Evolutionary conservation across 129 eudicot species (phyloP), one percentile per base, ranked within the genome.

Genomic region (Calendula officinalis): DNA sequence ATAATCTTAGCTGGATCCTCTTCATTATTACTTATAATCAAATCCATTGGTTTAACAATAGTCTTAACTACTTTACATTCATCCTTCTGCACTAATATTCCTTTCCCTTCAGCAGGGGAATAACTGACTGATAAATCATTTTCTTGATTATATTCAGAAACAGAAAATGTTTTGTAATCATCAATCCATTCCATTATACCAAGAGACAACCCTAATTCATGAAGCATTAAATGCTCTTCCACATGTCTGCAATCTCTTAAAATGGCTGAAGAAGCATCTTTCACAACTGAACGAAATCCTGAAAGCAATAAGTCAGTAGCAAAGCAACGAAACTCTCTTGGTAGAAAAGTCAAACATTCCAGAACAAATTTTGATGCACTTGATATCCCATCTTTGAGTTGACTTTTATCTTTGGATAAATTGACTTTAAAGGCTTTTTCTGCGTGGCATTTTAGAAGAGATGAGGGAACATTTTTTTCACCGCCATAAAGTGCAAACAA

Each of bases 121-220:
- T 22, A 22, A 64, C 49, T 56, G 56, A 48, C 30, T 48, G 72
- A 64, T 27, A n/a, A 42, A 30, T 51, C 73, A 62, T 57, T 64
- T 60, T 41, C 70, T 52, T 64, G 70, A 6, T 36, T 11, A 44
- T 53, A 58, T 15, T 55, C 66, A 47, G 82, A 16, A 44, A 81
- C 70, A 67, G 56, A 54, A 56, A 77, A 77, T 15, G 77, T 38
- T 36, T 73, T 77, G 71, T 83, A 75, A 75, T 88, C 96, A 38
- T 85, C 35, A 37, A 92, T 77, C 99, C 99, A 92, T 62, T 92
- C 99, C 78, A 81, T 46, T 56, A 88, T 66, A 65, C 99, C 99
- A 55, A 92, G 87, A 64, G 85, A 75, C 48, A 86, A 68, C 14
- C 99, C 99, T 14, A 88, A 74, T 56, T 79, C 91, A 73, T 92